Base-by-base conservation (phyloP, 1,139 yeast species). In the Oligophagozyma castellii region DNA sequence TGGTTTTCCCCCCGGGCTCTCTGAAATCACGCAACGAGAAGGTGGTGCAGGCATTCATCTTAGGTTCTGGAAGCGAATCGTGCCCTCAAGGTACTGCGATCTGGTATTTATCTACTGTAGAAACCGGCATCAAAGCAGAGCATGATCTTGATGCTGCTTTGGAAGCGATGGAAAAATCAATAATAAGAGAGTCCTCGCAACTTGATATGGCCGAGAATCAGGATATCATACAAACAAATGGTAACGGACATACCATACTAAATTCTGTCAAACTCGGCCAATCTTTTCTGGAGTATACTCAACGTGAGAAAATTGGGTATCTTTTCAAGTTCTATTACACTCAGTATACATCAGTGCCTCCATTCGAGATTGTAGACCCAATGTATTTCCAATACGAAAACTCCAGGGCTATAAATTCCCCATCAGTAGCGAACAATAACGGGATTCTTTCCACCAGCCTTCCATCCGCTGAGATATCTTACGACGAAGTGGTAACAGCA, bases 1-100 rank as follows among this genome's bases (percentile, higher is more conserved):
- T 86, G 12, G 93, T 84, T 1, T 89, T 89, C 63, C 96, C 98
- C n/a, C 92, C 94, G 14, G 68, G 69, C 14, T 73, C 94, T 0
- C 63, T 86, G 32, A 65, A 76, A 12, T 66, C 80, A 1, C 58
- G 66, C 33, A 86, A 86, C 50, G 59, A 58, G 31, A 64, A 61
- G 37, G 80, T 92, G 4, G 92, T 89, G 18, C 95, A 86, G 55
- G 92, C 77, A 4, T 59, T 86, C 23, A 79, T 89, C 24, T 73
- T 81, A 61, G 93, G 93, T 29, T 73, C 84, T n/a, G 89, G 81
- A 7, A 64, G 89, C 2, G 95, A 94, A 11, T 77, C 79, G 38
- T 84, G 94, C 43, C 94, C 96, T 1, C 55, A 54, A n/a, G 93
- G 83, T 27, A 89, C 86, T 44, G 70, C 92, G 26, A 70, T 84